Base-by-base conservation (phyloP, 345 rosid genomes). In the Turritis glabra region DNA sequence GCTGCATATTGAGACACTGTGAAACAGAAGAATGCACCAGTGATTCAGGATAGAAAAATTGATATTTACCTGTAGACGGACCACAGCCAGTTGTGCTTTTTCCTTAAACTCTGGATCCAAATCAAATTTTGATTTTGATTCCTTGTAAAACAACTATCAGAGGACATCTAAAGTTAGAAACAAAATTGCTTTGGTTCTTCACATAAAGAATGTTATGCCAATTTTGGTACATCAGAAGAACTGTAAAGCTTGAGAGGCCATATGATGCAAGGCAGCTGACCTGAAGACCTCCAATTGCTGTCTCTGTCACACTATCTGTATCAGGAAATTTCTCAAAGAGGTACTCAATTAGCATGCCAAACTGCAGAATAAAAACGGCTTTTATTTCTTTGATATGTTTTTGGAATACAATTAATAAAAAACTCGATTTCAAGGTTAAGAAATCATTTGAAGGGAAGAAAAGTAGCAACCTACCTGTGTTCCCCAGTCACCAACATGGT, bases 401-500 rank as follows among this genome's bases (percentile, higher is more conserved):
- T 6, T 2, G 19, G 10, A n/a, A 44, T 44, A 44, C 21, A 10
- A 37, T 3, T 22, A 11, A 50, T 0, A 47, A 8, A 22, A 51
- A 12, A 22, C 27, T 51, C 29, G 29, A 29, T 51, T 51, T 15
- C 13, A 54, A 26, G 4, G 19, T 53, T 40, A 47, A 48, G 35
- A 21, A 52, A 67, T 0, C 2, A 19, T 44, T 30, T 40, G 1
- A 22, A 59, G 10, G 35, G 23, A 13, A 48, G 54, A 37, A 51
- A 73, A 54, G n/a, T n/a, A n/a, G n/a, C n/a, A 69, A 52, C 9
- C 2, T 25, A 92, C 97, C 92, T 89, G 97, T 47, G 97, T 92
- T 43, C 98, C 98, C 97, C 97, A 90, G 52, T 93, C 98, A 72
- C 98, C 98, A 80, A 93, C 96, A 85, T 92, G 98, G 82, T 92